Percentiles rank a stretch among this genome's conserved stretches.
Evolutionary conservation across 1,139 yeast species (phyloP).

Genomic region (Yamadazyma mexicana): DNA sequence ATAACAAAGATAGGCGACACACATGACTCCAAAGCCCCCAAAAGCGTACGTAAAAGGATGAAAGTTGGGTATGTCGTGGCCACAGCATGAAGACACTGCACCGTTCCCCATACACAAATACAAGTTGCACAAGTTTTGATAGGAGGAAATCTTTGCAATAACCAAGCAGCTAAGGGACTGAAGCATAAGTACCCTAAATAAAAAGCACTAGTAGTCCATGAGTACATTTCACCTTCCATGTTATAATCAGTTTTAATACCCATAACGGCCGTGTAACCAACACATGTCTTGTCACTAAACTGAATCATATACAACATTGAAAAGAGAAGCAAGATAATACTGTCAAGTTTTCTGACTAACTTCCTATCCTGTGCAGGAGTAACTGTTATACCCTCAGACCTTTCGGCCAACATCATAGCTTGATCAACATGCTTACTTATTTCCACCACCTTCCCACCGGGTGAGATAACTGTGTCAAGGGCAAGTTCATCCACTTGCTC

Average conservation of each 20-base stretch:
- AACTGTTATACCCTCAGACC: conserved; percentile 8
- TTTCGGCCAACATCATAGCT: conserved; percentile 25
- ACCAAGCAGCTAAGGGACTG: conserved; percentile 44
- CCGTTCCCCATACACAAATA: conserved; percentile 28
- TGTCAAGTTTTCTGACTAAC: conserved; percentile 48
- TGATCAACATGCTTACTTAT: conserved; percentile 34
- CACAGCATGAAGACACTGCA: conserved; percentile 16
- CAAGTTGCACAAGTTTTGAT: conserved; percentile 25
- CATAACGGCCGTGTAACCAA: conserved; percentile 59
- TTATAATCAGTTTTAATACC: conserved; percentile 46
- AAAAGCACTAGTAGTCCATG: conserved; percentile 60
- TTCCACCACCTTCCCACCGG: conserved; percentile 25
- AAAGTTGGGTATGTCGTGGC: conserved; percentile 25
- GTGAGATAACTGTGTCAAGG: conserved; percentile 17
- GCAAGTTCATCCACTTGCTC: background rate
- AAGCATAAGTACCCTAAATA: conserved; percentile 53
- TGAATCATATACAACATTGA: conserved; percentile 53
- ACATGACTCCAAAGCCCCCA: conserved; percentile 57
- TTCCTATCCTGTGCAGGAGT: conserved; percentile 12
- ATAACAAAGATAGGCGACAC: conserved; percentile 55
- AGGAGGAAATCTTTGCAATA: conserved; percentile 40
- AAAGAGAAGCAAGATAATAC: conserved; percentile 1
- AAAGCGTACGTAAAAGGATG: conserved; percentile 23
- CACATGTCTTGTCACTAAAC: conserved; percentile 65
- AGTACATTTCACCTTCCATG: conserved; percentile 41